Conservation (phyloP, 805 yeast genomes). For the Schizosaccharomyces pombe region DNA sequence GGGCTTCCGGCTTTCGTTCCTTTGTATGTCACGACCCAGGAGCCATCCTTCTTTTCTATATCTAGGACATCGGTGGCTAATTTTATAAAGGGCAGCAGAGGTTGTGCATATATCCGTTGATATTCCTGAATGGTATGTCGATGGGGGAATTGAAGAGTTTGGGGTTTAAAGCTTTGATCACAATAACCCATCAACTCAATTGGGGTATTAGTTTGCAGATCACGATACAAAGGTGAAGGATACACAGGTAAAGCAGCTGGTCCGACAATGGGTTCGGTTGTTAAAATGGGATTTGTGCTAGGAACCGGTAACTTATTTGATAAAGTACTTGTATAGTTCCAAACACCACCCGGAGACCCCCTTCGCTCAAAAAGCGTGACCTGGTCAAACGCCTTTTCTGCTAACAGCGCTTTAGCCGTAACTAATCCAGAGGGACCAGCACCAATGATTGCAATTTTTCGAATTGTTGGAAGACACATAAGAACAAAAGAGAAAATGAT, state of each 20-base stretch:
- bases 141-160: slow-evolving; percentile 14
- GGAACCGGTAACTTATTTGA: background rate
- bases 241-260: background rate
- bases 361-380: slow-evolving; percentile 38
- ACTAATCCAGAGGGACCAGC: slow-evolving; percentile 61
- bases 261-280: background rate
- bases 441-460: slow-evolving; percentile 40
- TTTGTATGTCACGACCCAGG: background rate
- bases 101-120: background rate
- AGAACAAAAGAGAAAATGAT: background rate
- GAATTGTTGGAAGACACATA: background rate
- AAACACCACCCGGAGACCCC: slow-evolving; percentile 41
- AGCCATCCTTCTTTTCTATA: background rate
- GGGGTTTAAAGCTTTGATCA: slow-evolving; percentile 21
- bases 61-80: background rate
- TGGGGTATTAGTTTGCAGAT: slow-evolving; percentile 44
- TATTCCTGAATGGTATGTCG: background rate
- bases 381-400: slow-evolving; percentile 22
- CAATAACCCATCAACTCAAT: slow-evolving; percentile 40
- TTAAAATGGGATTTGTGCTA: background rate
- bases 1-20: background rate
- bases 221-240: slow-evolving; percentile 31
- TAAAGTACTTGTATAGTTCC: slow-evolving; percentile 31
- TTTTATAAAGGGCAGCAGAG: background rate
- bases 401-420: slow-evolving; percentile 35